Evolutionary conservation across 306 rosid genomes (phyloP).

Genomic region (Aeschynomene evenia): DNA sequence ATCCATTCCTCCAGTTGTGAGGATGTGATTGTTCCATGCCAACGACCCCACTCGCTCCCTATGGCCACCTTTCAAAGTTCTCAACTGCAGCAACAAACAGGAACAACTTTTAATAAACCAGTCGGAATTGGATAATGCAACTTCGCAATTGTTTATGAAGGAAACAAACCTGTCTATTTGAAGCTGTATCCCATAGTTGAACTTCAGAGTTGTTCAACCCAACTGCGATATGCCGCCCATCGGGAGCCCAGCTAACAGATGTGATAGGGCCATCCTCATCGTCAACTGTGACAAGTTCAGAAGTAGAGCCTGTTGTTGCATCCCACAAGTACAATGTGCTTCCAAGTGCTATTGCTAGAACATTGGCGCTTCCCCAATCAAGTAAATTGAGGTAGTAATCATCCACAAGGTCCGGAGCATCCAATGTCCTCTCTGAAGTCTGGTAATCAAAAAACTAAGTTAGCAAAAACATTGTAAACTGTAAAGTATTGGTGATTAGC

Average conservation of each 20-base stretch:
- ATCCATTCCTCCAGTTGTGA: conserved; percentile 89
- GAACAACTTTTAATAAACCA: neutral
- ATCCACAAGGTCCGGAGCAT: conserved; percentile 85
- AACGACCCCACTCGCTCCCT: conserved; percentile 68
- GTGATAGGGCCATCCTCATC: conserved; percentile 80
- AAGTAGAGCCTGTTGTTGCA: conserved; percentile 67
- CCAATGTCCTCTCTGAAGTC: conserved; percentile 84
- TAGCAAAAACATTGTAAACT: neutral
- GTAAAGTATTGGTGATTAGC: neutral
- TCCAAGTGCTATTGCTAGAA: conserved; percentile 83
- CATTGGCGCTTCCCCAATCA: conserved; percentile 82
- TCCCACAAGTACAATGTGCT: conserved; percentile 78
- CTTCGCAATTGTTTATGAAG: neutral
- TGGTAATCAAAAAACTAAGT: conserved; percentile 18
- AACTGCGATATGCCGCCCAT: conserved; percentile 75
- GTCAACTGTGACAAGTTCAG: conserved; percentile 70
- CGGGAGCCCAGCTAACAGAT: conserved; percentile 80
- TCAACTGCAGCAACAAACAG: conserved; percentile 48
- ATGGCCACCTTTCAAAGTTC: conserved; percentile 78
- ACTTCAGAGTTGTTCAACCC: conserved; percentile 80
- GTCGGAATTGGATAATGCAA: neutral
- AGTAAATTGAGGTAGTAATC: conserved; percentile 78
- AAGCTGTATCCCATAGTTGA: conserved; percentile 74
- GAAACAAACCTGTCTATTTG: conserved; percentile 53
- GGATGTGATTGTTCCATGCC: conserved; percentile 85